Evolutionary conservation across 2,329 filamentous ascomycete genomes (phyloP).

Genomic region (Alternaria angustiovoidea): DNA sequence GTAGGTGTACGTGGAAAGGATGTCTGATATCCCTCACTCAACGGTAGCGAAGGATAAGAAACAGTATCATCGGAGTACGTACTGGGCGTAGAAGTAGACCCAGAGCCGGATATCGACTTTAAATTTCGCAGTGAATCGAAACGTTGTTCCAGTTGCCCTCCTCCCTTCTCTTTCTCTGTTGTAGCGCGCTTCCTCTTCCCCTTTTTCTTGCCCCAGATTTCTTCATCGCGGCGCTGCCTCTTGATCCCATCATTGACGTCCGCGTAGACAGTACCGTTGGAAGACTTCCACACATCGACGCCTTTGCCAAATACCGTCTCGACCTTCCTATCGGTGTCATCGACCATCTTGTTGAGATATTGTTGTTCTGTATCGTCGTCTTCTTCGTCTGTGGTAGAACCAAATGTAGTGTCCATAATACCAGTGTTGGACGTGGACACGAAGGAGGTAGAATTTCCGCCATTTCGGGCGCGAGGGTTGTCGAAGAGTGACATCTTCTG

Average conservation of each 20-base stretch:
- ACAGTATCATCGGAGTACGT: neutral
- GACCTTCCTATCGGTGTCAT: conserved; percentile 8
- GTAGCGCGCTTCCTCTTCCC: neutral
- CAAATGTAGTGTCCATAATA: conserved; percentile 1
- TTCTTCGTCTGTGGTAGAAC: conserved; percentile 21
- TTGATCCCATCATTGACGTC: conserved; percentile 16
- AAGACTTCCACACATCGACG: conserved; percentile 15
- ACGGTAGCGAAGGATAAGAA: neutral
- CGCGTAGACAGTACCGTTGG: conserved; percentile 15
- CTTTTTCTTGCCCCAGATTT: conserved; percentile 6
- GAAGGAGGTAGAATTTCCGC: conserved; percentile 6
- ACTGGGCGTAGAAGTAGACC: neutral
- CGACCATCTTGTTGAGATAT: conserved; percentile 17
- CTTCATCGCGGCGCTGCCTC: conserved; percentile 5
- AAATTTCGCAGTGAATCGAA: neutral
- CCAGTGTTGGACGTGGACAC: neutral
- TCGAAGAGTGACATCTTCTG: conserved; percentile 1
- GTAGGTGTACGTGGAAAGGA: neutral
- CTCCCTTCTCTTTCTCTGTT: neutral
- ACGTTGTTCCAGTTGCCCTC: neutral
- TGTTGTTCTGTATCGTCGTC: conserved; percentile 4
- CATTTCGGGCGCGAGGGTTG: conserved; percentile 9
- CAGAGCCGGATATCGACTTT: neutral
- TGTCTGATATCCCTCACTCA: neutral
- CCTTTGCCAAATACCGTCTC: conserved; percentile 20